Evolutionary conservation across 768 basidiomycete species (phyloP).

Genomic region (Macrolepiota dolichaula): DNA sequence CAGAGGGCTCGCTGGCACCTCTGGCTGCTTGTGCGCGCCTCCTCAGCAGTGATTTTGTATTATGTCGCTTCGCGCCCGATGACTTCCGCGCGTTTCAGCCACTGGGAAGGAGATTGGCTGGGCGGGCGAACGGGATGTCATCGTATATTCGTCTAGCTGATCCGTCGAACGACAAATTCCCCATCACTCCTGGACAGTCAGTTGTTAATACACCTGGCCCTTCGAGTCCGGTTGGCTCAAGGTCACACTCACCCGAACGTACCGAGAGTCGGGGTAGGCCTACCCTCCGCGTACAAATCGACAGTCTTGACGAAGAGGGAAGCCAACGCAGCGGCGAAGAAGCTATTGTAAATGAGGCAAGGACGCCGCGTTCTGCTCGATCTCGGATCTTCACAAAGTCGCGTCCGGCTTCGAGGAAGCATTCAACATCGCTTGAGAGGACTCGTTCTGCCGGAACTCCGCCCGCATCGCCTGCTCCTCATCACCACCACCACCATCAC

Average conservation of each 20-base stretch:
- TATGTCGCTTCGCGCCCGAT: conserved; percentile 52
- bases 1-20: conserved; percentile 49
- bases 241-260: not conserved
- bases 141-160: conserved; percentile 65
- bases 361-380: not conserved
- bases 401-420: not conserved
- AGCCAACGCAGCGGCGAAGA: not conserved
- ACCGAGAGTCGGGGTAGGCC: not conserved
- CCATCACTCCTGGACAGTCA: conserved; percentile 17
- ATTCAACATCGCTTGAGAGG: not conserved
- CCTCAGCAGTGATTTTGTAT: conserved; percentile 57
- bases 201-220: not conserved
- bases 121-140: conserved; percentile 58
- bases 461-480: conserved; percentile 11
- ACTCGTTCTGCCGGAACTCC: not conserved
- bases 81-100: conserved; percentile 53
- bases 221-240: not conserved
- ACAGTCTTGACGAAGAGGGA: not conserved
- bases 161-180: conserved; percentile 56
- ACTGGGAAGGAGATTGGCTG: conserved; percentile 46
- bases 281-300: not conserved
- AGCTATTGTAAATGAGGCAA: not conserved
- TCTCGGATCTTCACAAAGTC: not conserved
- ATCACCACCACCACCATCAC: conserved; percentile 22
- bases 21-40: conserved; percentile 51